Evolutionary conservation across 306 rosid genomes (phyloP).

Genomic region (Acacia acuminata): DNA sequence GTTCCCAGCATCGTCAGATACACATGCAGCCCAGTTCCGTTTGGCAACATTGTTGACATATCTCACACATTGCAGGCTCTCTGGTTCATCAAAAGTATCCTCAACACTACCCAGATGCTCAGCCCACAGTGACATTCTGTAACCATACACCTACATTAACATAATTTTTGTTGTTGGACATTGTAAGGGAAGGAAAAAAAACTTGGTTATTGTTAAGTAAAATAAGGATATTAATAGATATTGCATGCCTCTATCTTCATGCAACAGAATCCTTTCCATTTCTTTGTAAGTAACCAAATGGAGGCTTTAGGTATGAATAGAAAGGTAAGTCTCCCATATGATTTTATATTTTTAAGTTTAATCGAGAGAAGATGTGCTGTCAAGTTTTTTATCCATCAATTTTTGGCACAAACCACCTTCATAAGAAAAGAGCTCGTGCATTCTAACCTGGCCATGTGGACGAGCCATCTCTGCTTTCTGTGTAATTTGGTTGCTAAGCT

Average conservation of each 20-base stretch:
- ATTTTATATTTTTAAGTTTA: background rate
- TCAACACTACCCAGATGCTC: constrained; percentile 48
- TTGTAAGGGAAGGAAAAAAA: background rate
- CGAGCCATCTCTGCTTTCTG: constrained; percentile 39
- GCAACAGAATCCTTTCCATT: background rate
- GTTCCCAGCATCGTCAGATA: constrained; percentile 34
- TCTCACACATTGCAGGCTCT: constrained; percentile 39
- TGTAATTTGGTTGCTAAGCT: constrained; percentile 52
- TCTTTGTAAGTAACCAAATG: background rate
- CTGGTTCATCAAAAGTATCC: constrained; percentile 38
- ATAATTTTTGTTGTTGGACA: background rate
- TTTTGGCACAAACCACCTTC: background rate
- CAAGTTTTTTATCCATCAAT: background rate
- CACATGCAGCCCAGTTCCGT: constrained; percentile 45
- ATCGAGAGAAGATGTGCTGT: background rate
- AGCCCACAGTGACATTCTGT: constrained; percentile 57
- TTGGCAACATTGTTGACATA: constrained; percentile 35
- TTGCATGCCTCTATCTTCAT: background rate
- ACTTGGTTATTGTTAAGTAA: background rate
- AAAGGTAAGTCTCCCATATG: background rate
- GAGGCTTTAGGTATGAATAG: background rate
- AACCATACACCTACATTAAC: constrained; percentile 50
- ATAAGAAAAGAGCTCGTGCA: background rate
- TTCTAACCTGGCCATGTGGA: constrained; percentile 55
- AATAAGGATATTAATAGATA: background rate